These are phyloP conservation scores for Claviceps africana DNA, from an alignment of 2,329 filamentous ascomycete species.

Conservation along the genomic window DNA sequence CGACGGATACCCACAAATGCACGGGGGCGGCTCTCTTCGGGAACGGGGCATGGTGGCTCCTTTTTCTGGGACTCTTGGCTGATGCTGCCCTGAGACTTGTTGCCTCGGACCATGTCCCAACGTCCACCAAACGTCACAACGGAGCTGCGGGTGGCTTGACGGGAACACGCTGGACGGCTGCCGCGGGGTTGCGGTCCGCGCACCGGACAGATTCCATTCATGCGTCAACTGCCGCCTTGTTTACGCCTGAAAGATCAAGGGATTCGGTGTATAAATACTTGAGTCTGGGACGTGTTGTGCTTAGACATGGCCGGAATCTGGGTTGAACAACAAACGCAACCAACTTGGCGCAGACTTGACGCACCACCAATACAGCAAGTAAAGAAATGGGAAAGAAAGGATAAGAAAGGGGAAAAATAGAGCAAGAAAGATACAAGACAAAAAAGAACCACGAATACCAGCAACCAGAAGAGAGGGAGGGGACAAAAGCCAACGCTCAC, in stretches of 20 bases:
- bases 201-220: not conserved
- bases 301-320: conserved; percentile 1
- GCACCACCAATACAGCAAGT: not conserved
- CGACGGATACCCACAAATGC: not conserved
- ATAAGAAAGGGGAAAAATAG: too few species aligned
- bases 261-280: conserved; percentile 2
- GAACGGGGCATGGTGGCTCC: not conserved
- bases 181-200: conserved; percentile 1
- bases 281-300: not conserved
- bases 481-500: not conserved
- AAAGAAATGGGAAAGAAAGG: too few species aligned
- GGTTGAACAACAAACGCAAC: not conserved
- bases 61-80: not conserved
- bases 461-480: too few species aligned
- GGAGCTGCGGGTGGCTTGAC: not conserved
- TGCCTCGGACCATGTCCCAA: not conserved
- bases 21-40: not conserved
- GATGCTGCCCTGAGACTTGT: not conserved
- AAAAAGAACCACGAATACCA: too few species aligned
- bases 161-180: not conserved
- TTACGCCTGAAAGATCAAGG: not conserved
- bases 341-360: not conserved
- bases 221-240: not conserved
- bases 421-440: too few species aligned
- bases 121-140: not conserved